Base-by-base conservation (phyloP, 2,329 filamentous ascomycete genomes). In the Aspergillus niger region DNA sequence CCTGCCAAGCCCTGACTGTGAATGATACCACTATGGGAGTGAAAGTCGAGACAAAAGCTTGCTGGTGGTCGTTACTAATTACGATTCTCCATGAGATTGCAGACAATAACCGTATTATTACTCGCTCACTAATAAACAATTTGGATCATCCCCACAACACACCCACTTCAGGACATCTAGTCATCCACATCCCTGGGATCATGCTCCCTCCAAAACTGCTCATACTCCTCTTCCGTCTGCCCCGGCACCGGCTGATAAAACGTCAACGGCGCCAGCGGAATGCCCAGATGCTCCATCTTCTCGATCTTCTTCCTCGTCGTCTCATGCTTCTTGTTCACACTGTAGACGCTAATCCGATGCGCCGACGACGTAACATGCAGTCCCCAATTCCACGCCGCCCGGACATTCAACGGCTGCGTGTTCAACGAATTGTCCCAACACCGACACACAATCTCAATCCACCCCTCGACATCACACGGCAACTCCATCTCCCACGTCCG, bases 351-450 rank as follows among this genome's bases (percentile, higher is more conserved):
- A 63, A 79, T 74, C 4, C 75, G 70, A 63, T 79, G 77, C 8
- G 72, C 72, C 4, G 74, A 76, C 13, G 64, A 67, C 5, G 77
- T 79, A 32, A 78, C 74, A 61, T 79, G 75, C 2, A 78, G 66
- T 24, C 74, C 74, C 72, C 76, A 78, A 51, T 78, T 79, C 83
- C 83, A 88, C 0, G 83, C 77, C 5, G 80, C 79, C 11, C 85
- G 75, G 0, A 87, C 81, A 61, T 79, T 79, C 0, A 81, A 78
- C 0, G 85, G 85, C 66, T 88, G 86, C 0, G 85, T 87, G 61
- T 88, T 88, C 36, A 87, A 70, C 0, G 81, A 76, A 60, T 88
- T 87, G 65, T 88, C 86, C 85, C 85, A 88, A 66, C 82, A 86
- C 4, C 86, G 77, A 30, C 81, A 81, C 0, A 84, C 80, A 38